Base-by-base conservation (phyloP, 495 filamentous ascomycete genomes). In the Penicillium robsamsonii region DNA sequence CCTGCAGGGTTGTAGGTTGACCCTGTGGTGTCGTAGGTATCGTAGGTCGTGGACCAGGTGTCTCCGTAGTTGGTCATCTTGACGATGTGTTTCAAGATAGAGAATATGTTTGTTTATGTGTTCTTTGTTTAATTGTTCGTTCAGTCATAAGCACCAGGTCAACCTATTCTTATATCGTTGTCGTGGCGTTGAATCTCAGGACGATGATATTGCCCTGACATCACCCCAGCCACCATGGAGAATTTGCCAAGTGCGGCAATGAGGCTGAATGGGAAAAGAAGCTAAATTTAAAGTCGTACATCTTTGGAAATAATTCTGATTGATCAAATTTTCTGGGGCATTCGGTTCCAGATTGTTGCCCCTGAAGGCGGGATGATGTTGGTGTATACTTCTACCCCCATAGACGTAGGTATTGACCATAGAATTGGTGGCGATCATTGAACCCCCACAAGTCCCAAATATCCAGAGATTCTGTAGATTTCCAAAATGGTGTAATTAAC, bases 51-150 rank as follows among this genome's bases (percentile, higher is more conserved):
- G 20, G 51, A 55, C 46, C 46, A 49, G 20, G 46, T 37, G 53
- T 61, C 55, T 44, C 50, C 56, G 59, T 60, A 54, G 41, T 56
- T 29, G 17, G 58, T 58, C 67, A 70, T 70, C 43, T 62, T 70
- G 54, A 43, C 13, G 40, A n/a, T 52, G 25, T 50, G 22, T 3
- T 51, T 25, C 46, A 37, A 18, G 13, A 38, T 18, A 24, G 17
- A 12, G 24, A 10, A 27, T 25, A 20, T 17, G 24, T 0, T 38
- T 18, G 11, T 50, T 25, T 4, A 11, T 50, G 10, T 22, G 5
- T 51, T 41, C 10, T 49, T 30, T 35, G 2, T 6, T 55, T 24
- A 1, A 3, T 25, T 5, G 6, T 17, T 48, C 9, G 27, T 7
- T 25, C 5, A 25, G 18, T 47, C 4, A 24, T 15, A 6, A 41